These are phyloP conservation scores for Schoenoplectus tabernaemontani DNA, from an alignment of 202 grass and related monocot species.

Conservation along the genomic window DNA sequence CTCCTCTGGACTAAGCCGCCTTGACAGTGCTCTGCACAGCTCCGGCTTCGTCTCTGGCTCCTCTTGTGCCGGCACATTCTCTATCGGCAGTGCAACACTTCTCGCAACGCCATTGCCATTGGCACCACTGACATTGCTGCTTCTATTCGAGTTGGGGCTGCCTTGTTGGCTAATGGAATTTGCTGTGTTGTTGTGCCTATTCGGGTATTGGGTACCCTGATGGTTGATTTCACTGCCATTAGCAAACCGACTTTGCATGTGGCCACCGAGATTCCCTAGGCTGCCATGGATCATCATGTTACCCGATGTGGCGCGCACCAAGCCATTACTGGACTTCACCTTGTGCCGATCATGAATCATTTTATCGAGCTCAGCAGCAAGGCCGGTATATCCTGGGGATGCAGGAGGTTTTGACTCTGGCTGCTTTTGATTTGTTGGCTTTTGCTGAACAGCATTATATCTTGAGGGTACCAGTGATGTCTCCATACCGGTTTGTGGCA, in stretches of 20 bases:
- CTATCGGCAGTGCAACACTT: constrained; percentile 3
- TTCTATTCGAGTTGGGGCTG: not conserved
- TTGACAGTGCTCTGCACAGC: constrained; percentile 55
- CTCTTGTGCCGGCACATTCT: not conserved
- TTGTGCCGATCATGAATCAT: constrained; percentile 70
- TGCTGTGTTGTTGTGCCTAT: not conserved
- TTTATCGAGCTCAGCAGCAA: constrained; percentile 73
- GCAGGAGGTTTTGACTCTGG: constrained; percentile 5
- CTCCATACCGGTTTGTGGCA: not conserved
- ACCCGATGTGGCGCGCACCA: constrained; percentile 72
- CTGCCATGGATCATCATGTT: constrained; percentile 95
- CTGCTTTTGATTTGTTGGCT: not conserved
- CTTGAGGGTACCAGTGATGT: constrained; percentile 24
- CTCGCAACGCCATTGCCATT: constrained; percentile 5
- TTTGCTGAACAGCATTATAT: not conserved
- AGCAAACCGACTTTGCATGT: not conserved
- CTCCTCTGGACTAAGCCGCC: constrained; percentile 60
- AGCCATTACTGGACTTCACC: constrained; percentile 41
- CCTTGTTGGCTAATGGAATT: not conserved
- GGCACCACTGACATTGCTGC: not conserved
- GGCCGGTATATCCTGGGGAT: constrained; percentile 40
- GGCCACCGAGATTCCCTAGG: constrained; percentile 65
- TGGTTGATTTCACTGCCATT: not conserved
- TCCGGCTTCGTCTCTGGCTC: constrained; percentile 19
- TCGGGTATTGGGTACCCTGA: not conserved